Evolutionary conservation across 768 basidiomycete genomes (phyloP).

Genomic region (Gloeopeniophorella convolvens): DNA sequence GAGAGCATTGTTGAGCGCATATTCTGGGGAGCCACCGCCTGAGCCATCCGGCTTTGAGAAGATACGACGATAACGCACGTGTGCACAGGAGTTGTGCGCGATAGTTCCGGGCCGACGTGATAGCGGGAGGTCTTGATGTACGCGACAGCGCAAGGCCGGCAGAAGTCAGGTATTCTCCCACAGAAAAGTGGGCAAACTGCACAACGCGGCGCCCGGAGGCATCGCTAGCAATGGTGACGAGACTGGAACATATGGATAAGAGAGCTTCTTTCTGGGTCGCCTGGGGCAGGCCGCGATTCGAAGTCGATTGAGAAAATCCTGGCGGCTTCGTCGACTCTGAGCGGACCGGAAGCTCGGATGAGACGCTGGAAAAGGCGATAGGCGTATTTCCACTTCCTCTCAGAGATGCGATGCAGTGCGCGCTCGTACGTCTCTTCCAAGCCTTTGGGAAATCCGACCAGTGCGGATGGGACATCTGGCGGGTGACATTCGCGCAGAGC

Average conservation of each 20-base stretch:
- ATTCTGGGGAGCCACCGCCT: too few relatives aligned
- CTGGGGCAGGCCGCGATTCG: background rate
- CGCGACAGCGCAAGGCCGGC: background rate
- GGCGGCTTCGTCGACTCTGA: background rate
- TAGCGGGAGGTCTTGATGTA: too few relatives aligned
- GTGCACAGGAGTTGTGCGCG: too few relatives aligned
- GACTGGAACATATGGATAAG: background rate
- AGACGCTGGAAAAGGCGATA: background rate
- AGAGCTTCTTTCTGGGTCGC: background rate
- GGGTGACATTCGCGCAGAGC: too few relatives aligned
- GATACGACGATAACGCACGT: too few relatives aligned
- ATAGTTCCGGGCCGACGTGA: too few relatives aligned
- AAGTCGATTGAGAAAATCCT: too few relatives aligned
- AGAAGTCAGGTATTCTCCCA: background rate
- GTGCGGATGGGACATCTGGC: background rate
- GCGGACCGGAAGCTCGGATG: background rate
- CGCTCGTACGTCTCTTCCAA: background rate
- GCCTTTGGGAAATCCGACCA: background rate
- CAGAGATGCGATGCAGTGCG: background rate
- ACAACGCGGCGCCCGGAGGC: too few relatives aligned
- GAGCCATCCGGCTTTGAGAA: too few relatives aligned
- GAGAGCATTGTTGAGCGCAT: too few relatives aligned
- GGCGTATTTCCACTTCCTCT: background rate
- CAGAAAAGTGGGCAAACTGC: background rate
- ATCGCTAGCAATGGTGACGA: background rate